Conservation (phyloP, 1,139 yeast species). For the Debaryomyces sp. region DNA sequence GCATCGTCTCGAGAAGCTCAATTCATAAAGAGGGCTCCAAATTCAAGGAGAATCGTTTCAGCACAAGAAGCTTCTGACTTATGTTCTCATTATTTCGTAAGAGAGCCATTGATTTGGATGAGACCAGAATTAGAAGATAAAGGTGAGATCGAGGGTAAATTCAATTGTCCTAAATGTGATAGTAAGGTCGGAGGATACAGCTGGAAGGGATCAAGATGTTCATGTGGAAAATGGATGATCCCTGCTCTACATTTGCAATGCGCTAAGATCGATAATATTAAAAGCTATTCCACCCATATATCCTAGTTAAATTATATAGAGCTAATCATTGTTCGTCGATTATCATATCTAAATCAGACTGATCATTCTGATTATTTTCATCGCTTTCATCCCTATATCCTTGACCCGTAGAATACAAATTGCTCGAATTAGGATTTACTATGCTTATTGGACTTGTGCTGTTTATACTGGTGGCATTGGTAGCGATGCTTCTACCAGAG, state of each 20-base stretch:
- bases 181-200: conserved; percentile 87
- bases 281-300: not conserved
- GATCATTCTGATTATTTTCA: conserved; percentile 24
- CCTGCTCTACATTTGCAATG: conserved; percentile 87
- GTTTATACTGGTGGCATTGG: conserved; percentile 24
- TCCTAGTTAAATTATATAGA: conserved; percentile 5
- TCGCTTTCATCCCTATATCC: conserved; percentile 15
- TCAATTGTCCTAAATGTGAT: conserved; percentile 80
- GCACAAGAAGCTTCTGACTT: conserved; percentile 54
- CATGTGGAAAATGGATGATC: conserved; percentile 95
- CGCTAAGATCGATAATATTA: conserved; percentile 76
- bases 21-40: conserved; percentile 63
- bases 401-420: conserved; percentile 6
- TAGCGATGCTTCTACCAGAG: conserved; percentile 22
- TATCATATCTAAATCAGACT: conserved; percentile 53
- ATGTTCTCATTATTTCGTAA: conserved; percentile 80
- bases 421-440: conserved; percentile 4
- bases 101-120: conserved; percentile 95
- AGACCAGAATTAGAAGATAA: conserved; percentile 65
- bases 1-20: conserved; percentile 62
- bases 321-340: conserved; percentile 30
- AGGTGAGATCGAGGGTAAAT: conserved; percentile 80
- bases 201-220: conserved; percentile 94
- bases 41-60: conserved; percentile 60
- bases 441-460: conserved; percentile 13